Percentiles rank a stretch among this genome's conserved stretches.
These are phyloP conservation scores for Isabelozyma rhagii DNA, from an alignment of 805 yeast genomes.

Conservation along the genomic window DNA sequence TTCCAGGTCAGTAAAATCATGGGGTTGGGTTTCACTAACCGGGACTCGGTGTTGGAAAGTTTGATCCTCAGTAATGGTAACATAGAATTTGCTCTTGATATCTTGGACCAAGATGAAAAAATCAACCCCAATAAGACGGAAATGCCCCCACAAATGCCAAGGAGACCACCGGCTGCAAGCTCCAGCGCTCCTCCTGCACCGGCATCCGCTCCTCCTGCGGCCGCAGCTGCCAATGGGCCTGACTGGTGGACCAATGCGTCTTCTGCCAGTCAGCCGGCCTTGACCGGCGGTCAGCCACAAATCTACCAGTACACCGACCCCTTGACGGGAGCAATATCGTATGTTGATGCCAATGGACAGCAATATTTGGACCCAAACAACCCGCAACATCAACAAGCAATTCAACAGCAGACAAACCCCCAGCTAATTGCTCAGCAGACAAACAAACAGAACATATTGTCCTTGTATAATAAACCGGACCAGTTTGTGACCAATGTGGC, in stretches of 20 bases:
- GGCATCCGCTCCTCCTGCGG: slow-evolving; percentile 17
- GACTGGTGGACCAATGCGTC: slow-evolving; percentile 31
- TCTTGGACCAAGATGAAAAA: slow-evolving; percentile 43
- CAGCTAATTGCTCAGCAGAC: slow-evolving; percentile 34
- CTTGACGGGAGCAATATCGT: slow-evolving; percentile 61
- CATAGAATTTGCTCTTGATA: slow-evolving; percentile 54
- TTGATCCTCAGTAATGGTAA: slow-evolving; percentile 58
- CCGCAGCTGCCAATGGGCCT: slow-evolving; percentile 4
- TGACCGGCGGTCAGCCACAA: slow-evolving; percentile 31
- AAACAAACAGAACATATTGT: slow-evolving; percentile 36
- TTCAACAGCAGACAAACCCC: slow-evolving; percentile 32
- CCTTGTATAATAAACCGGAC: slow-evolving; percentile 41
- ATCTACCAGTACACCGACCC: slow-evolving; percentile 73
- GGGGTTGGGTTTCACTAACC: slow-evolving; percentile 52
- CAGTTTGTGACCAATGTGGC: slow-evolving; percentile 24
- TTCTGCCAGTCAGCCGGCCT: slow-evolving; percentile 3
- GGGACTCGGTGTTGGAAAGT: slow-evolving; percentile 62
- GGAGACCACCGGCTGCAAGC: slow-evolving; percentile 23
- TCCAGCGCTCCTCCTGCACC: slow-evolving; percentile 1
- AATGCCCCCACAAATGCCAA: slow-evolving; percentile 48
- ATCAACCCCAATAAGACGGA: slow-evolving; percentile 35
- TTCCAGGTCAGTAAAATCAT: slow-evolving; percentile 43
- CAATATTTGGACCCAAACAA: slow-evolving; percentile 51
- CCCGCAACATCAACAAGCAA: slow-evolving; percentile 42
- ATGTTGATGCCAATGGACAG: slow-evolving; percentile 67